A percentile compares a stretch with the other conserved stretches of the same genome.
These are phyloP conservation scores for Fusarium foetens DNA, from an alignment of 2,329 filamentous ascomycete species.

Conservation along the genomic window DNA sequence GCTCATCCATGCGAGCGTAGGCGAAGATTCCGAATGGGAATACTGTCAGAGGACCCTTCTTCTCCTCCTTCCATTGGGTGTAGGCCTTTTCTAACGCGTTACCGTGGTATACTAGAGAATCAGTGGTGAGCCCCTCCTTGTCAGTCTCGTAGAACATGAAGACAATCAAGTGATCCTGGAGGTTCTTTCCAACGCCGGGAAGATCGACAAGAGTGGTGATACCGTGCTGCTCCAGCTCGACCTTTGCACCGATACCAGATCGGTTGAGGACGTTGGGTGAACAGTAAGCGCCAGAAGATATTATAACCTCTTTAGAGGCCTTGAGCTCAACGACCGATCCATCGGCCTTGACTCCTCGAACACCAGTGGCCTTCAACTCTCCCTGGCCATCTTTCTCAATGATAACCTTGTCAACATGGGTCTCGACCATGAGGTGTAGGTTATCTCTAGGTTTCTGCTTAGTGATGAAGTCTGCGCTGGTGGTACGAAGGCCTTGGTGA, in stretches of 20 bases:
- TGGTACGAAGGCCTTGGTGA: slow-evolving; percentile 62
- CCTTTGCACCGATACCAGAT: slow-evolving; percentile 61
- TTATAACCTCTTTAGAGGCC: slow-evolving; percentile 52
- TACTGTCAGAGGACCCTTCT: slow-evolving; percentile 66
- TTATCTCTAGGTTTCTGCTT: slow-evolving; percentile 54
- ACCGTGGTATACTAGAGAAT: slow-evolving; percentile 64
- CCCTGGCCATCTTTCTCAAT: slow-evolving; percentile 50
- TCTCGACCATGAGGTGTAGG: slow-evolving; percentile 59
- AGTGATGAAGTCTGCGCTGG: slow-evolving; percentile 63
- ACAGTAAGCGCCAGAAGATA: slow-evolving; percentile 61
- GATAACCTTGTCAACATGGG: slow-evolving; percentile 63
- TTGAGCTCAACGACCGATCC: slow-evolving; percentile 54
- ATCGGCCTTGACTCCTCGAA: slow-evolving; percentile 53
- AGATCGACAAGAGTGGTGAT: slow-evolving; percentile 56
- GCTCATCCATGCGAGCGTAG: slow-evolving; percentile 69
- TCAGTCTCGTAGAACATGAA: slow-evolving; percentile 71
- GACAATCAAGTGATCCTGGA: slow-evolving; percentile 62
- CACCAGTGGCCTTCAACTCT: slow-evolving; percentile 57
- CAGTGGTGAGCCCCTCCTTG: slow-evolving; percentile 62
- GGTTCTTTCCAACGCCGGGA: slow-evolving; percentile 62
- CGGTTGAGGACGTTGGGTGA: slow-evolving; percentile 63
- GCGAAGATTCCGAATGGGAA: slow-evolving; percentile 73
- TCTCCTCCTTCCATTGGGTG: slow-evolving; percentile 66
- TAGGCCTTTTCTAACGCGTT: slow-evolving; percentile 62
- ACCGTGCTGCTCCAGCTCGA: slow-evolving; percentile 54